phyloP scores from a whole-genome alignment of 1,284 basidiomycete species.

The Megacollybia platyphylla region DNA sequence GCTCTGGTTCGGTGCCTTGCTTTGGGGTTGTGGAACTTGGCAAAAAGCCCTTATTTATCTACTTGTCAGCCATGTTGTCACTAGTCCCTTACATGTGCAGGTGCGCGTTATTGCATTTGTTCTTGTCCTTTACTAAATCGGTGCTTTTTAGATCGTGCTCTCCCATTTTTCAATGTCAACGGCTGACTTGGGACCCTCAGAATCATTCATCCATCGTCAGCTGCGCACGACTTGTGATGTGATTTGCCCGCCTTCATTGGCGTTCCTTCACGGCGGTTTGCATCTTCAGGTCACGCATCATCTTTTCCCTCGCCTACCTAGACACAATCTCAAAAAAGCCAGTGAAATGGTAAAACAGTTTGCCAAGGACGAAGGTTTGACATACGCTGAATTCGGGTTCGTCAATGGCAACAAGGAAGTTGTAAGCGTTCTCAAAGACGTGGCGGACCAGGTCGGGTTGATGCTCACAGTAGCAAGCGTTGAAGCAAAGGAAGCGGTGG shows the following conservation, averaged over 20 bases:
- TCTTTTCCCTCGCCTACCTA: constrained; percentile 88
- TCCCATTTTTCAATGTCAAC: constrained; percentile 97
- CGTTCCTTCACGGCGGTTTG: constrained; percentile 86
- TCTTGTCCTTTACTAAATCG: constrained; percentile 3
- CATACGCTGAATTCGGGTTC: constrained; percentile 88
- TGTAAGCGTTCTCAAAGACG: constrained; percentile 59
- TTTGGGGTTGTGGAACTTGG: constrained; percentile 61
- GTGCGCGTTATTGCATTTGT: constrained; percentile 20
- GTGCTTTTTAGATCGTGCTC: constrained; percentile 70
- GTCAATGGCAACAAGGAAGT: constrained; percentile 75
- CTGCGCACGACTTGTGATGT: constrained; percentile 95
- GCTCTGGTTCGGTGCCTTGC: constrained; percentile 64
- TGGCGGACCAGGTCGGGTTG: constrained; percentile 75
- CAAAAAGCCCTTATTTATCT: constrained; percentile 54
- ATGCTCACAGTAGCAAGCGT: constrained; percentile 61
- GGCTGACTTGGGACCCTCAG: constrained; percentile 79
- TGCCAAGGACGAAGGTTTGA: constrained; percentile 71
- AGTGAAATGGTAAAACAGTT: constrained; percentile 78
- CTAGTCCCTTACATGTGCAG: constrained; percentile 82
- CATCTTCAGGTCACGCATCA: constrained; percentile 98
- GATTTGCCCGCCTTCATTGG: constrained; percentile 72
- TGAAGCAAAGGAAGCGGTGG: constrained; percentile 48
- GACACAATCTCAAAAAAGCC: constrained; percentile 84
- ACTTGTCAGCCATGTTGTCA: constrained; percentile 66
- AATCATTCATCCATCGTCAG: constrained; percentile 90